Evolutionary conservation across 2,329 filamentous ascomycete species (phyloP).

Genomic region (Phialemoniopsis sp.): DNA sequence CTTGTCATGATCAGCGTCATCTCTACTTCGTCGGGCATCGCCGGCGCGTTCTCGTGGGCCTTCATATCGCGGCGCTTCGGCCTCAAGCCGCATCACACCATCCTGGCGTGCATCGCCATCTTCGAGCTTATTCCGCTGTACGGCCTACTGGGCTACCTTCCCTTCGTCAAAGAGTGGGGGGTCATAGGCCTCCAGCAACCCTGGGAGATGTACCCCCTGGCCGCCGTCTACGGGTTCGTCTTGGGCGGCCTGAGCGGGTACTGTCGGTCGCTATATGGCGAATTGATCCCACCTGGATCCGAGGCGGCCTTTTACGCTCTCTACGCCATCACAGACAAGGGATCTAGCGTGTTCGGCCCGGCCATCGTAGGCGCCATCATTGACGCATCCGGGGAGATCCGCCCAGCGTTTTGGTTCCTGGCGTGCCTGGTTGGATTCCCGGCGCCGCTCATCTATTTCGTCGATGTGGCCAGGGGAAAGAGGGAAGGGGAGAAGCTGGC

Average conservation of each 20-base stretch:
- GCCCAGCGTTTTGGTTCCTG: conserved; percentile 89
- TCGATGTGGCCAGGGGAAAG: conserved; percentile 79
- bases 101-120: conserved; percentile 83
- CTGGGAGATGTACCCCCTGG: conserved; percentile 95
- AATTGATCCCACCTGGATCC: conserved; percentile 88
- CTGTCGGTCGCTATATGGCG: conserved; percentile 86
- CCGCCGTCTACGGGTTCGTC: conserved; percentile 87
- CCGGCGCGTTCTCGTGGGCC: conserved; percentile 88
- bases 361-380: conserved; percentile 92
- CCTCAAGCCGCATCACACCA: conserved; percentile 78
- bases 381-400: conserved; percentile 74
- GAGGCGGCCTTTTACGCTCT: conserved; percentile 96
- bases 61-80: conserved; percentile 66
- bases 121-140: conserved; percentile 94
- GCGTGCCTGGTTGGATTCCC: conserved; percentile 80
- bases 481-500: conserved; percentile 63
- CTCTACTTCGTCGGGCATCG: conserved; percentile 75
- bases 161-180: conserved; percentile 69
- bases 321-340: conserved; percentile 97
- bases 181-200: conserved; percentile 84
- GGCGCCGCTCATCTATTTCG: conserved; percentile 77
- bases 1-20: conserved; percentile 93
- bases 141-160: conserved; percentile 82
- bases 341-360: conserved; percentile 88
- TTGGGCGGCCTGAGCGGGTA: conserved; percentile 90